Evolutionary conservation across 768 basidiomycete genomes (phyloP).

Genomic region (Boletus subcaerulescens): DNA sequence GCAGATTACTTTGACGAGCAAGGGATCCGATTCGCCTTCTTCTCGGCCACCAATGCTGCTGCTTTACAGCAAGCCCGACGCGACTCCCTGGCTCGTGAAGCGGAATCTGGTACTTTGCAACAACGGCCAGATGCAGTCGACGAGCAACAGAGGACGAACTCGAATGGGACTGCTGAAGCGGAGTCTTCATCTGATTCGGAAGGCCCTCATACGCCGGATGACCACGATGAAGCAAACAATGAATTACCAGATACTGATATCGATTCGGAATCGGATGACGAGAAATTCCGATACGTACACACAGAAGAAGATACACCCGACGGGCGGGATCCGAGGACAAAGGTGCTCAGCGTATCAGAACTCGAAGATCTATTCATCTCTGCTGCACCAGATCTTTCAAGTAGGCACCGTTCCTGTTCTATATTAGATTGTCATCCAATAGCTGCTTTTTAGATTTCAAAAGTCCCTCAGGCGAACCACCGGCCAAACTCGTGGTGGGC

Average conservation of each 20-base stretch:
- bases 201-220: constrained; percentile 25
- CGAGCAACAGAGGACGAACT: neutral
- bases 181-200: constrained; percentile 34
- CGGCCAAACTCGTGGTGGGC: constrained; percentile 72
- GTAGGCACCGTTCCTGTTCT: constrained; percentile 40
- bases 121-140: neutral
- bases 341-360: constrained; percentile 81
- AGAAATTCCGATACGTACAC: constrained; percentile 46
- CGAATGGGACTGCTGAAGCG: constrained; percentile 5
- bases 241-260: constrained; percentile 25
- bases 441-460: constrained; percentile 51
- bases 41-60: constrained; percentile 85
- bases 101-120: constrained; percentile 14
- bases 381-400: constrained; percentile 65
- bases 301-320: constrained; percentile 54
- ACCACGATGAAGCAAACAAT: constrained; percentile 30
- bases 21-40: constrained; percentile 81
- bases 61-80: constrained; percentile 76
- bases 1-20: constrained; percentile 86
- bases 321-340: constrained; percentile 60
- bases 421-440: neutral
- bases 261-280: constrained; percentile 33
- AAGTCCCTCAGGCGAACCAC: constrained; percentile 52
- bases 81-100: constrained; percentile 38
- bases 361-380: constrained; percentile 79